Base-by-base conservation (phyloP, 2,329 filamentous ascomycete genomes). In the Aspergillus tanneri region DNA sequence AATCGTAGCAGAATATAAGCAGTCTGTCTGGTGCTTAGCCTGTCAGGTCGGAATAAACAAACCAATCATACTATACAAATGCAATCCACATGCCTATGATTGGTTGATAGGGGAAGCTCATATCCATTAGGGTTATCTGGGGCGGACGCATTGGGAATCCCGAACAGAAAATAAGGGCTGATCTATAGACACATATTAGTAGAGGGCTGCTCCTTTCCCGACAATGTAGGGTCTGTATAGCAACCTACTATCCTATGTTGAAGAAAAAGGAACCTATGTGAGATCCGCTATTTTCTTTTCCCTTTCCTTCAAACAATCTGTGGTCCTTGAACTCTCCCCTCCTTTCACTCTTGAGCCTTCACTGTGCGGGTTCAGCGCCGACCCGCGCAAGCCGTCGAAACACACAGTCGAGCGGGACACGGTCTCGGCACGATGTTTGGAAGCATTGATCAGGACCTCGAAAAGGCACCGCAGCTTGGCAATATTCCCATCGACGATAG, bases 401-500 rank as follows among this genome's bases (percentile, higher is more conserved):
- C 30, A 44, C 14, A 49, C 47, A 42, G 43, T 38, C 12, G 19
- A 39, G 11, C 56, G 55, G 50, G 45, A 42, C 21, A 30, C 53
- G 52, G 28, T 52, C 53, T 39, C 23, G 36, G 46, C 43, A 52
- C 51, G 43, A 59, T 58, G 49, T 58, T 58, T 27, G 57, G 53
- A 37, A 45, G 45, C 28, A 37, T 38, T 23, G 58, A 62, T 10
- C 47, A 53, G 22, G 66, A 69, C 50, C 50, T 69, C 25, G 67
- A 70, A 51, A 70, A 70, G 43, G 61, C 57, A 5, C 62, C 65
- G 45, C 56, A 58, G 12, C 61, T 62, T 51, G 60, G 47, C 42
- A 63, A 66, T 35, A 22, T 43, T 19, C 45, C 55, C 16, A 54
- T 59, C 47, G 58, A 63, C 14, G 66, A 71, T 39, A 69, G 71